Percentiles rank a stretch among this genome's conserved stretches.
These are phyloP conservation scores for Cenchrus purpureus DNA, from an alignment of 176 grass and related monocot species.

Conservation along the genomic window DNA sequence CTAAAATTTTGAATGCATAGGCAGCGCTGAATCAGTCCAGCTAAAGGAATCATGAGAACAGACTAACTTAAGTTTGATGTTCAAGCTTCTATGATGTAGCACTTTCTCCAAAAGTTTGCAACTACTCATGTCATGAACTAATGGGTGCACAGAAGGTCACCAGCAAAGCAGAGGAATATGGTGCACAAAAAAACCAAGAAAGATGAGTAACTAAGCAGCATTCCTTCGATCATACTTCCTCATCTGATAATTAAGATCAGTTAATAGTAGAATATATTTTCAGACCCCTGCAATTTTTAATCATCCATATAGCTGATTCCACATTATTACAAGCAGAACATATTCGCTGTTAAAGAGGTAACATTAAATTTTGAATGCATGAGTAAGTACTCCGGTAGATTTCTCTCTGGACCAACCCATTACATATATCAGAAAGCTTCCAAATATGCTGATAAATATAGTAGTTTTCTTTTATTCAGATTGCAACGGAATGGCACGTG, in stretches of 20 bases:
- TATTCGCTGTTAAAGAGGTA: neutral
- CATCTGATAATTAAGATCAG: conserved; percentile 8
- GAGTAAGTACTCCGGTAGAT: neutral
- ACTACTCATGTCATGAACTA: neutral
- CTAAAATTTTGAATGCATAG: neutral
- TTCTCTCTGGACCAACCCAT: neutral
- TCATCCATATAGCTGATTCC: neutral
- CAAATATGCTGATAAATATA: neutral
- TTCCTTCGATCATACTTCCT: conserved; percentile 12
- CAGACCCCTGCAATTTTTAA: neutral
- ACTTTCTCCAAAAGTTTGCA: conserved; percentile 13
- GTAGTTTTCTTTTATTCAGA: neutral
- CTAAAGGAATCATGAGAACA: neutral
- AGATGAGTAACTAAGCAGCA: neutral
- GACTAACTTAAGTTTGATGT: neutral
- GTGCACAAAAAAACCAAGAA: neutral
- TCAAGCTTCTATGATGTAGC: neutral
- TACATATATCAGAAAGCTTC: neutral
- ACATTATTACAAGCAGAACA: conserved; percentile 28
- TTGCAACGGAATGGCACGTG: neutral
- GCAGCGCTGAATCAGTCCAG: neutral
- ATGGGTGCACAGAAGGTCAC: neutral
- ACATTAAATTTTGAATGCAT: neutral
- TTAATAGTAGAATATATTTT: conserved; percentile 28
- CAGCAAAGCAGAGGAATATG: neutral